Evolutionary conservation across 2,329 filamentous ascomycete species (phyloP), one percentile per base, ranked within the genome.

Genomic region (Cordyceps fumosorosea): DNA sequence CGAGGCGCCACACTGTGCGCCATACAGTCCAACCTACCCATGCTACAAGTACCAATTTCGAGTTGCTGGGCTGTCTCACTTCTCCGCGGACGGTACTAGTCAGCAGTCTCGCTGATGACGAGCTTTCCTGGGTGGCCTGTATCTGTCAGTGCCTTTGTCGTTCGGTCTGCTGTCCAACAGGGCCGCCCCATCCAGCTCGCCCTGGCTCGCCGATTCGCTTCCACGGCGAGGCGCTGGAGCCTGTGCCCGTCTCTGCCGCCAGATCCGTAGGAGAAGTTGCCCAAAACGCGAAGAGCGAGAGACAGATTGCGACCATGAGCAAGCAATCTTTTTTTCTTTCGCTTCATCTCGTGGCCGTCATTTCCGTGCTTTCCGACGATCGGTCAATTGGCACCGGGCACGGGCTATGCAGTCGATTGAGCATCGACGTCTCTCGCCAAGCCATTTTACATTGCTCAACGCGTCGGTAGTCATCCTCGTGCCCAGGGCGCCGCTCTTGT

Each of bases 1-100:
- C 51, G 58, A 60, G 58, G 52, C 52, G 57, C 57, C 58, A 54
- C 58, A 60, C 58, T 42, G 58, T 60, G 58, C 58, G 58, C 11
- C 58, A 34, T 40, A 60, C 50, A 55, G 58, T 60, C 58, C 50
- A 47, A 16, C 16, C 24, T 18, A 26, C 26, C 58, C 42, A 55
- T 50, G 50, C 50, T 12, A 37, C 29, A 48, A 48, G 58, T 58
- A 45, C 58, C 42, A 54, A 60, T 54, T 47, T 55, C 56, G 37
- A 42, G 24, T 20, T n/a, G 34, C 24, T 53, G 48, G 18, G 34
- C n/a, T 34, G 57, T 59, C 56, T 52, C 48, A 59, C 56, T 59
- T 32, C 32, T 60, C 57, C 57, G 57, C 57, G 57, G 57, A 53
- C 34, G 11, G 29, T 29, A 50, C 56, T 60, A 42, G 48, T 11